Base-by-base conservation (phyloP, 352 stramenopile species). In the Pythium pectinolyticum region DNA sequence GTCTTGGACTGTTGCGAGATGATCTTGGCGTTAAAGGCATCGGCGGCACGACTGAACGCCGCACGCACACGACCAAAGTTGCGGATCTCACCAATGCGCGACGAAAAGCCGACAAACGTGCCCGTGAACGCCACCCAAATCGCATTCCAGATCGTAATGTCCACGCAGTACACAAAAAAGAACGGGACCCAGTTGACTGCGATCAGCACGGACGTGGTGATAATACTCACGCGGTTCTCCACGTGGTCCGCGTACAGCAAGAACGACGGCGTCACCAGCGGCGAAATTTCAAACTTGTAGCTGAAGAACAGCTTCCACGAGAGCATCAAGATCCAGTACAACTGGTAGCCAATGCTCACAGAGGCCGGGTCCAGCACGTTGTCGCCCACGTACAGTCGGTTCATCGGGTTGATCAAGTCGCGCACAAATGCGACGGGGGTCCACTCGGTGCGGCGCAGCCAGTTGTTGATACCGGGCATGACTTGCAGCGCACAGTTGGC, bases 91-190 rank as follows among this genome's bases (percentile, higher is more conserved):
- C 97, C 97, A 28, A 99, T 97, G 34, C 95, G 89, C 30, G 97
- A 96, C 12, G 91, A 97, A 57, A 98, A 98, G n/a, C 95, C 96
- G 24, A 98, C 90, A 65, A 97, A 96, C 0, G 93, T 98, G 50
- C 97, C 97, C 39, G 94, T 97, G 75, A 98, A 98, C 0, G 96
- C 94, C 68, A 98, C 86, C 96, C 96, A 99, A 39, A 98, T 96
- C 28, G 96, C 86, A 66, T 98, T 98, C 96, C 96, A 99, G 65
- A 99, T 99, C 40, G 90, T 98, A 69, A 98, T 98, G 61, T 99
- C 97, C 54, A 99, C 97, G 37, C 97, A 92, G 70, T 98, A 99
- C 0, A 99, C 96, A 65, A 99, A 89, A 71, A 99, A 98, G 65
- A 98, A 97, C 10, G 97, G 97, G 28, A 98, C 72, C 97, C 97